Conservation (phyloP, 1,284 basidiomycete genomes). For the Binderoboletus segoi region DNA sequence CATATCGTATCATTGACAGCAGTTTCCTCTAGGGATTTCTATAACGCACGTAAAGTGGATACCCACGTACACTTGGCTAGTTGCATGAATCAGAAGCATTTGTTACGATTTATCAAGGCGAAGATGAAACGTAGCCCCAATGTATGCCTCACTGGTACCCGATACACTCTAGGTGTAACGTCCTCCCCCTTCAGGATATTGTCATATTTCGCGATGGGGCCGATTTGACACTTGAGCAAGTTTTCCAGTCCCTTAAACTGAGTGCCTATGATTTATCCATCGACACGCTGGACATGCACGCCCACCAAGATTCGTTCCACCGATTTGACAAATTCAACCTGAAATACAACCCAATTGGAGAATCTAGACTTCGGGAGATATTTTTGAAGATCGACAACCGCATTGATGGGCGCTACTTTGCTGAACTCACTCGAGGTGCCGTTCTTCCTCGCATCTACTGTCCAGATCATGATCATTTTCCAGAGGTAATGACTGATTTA, state of each 20-base stretch:
- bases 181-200: conserved; percentile 64
- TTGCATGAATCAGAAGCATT: conserved; percentile 99
- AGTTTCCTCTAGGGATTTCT: conserved; percentile 78
- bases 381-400: conserved; percentile 99
- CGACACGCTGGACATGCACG: conserved; percentile 99
- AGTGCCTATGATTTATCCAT: conserved; percentile 98
- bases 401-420: conserved; percentile 90
- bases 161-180: neutral
- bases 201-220: conserved; percentile 95
- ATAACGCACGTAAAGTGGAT: conserved; percentile 97
- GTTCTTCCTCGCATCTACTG: neutral
- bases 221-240: conserved; percentile 88
- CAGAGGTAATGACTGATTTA: conserved; percentile 95
- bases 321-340: conserved; percentile 96
- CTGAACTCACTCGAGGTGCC: conserved; percentile 88
- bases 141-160: conserved; percentile 41
- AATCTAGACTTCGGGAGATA: conserved; percentile 93
- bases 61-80: conserved; percentile 99
- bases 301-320: conserved; percentile 96
- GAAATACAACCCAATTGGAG: conserved; percentile 94
- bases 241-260: conserved; percentile 93
- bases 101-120: conserved; percentile 98
- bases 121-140: conserved; percentile 89
- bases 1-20: conserved; percentile 12
- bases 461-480: neutral